A percentile compares a stretch with the other conserved stretches of the same genome.
phyloP scores from a whole-genome alignment of 768 basidiomycete genomes.

The Nidularia pulvinata region DNA sequence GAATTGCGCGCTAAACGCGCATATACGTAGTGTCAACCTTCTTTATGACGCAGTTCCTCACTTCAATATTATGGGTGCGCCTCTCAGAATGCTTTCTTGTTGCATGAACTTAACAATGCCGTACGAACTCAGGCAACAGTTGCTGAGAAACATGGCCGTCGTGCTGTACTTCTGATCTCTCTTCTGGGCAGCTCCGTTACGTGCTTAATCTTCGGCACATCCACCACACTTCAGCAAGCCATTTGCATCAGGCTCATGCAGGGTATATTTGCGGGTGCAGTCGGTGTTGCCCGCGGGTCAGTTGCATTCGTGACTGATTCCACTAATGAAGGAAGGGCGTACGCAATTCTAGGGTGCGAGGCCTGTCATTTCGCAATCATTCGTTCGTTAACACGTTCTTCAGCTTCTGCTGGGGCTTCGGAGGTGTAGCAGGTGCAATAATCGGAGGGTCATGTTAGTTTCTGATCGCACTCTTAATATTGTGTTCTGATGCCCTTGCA shows the following conservation, averaged over 20 bases:
- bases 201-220: slow-evolving; percentile 77
- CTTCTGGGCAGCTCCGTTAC: slow-evolving; percentile 85
- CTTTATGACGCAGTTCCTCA: slow-evolving; percentile 96
- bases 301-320: slow-evolving; percentile 87
- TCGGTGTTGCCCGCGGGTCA: slow-evolving; percentile 92
- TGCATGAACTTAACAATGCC: slow-evolving; percentile 6
- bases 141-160: slow-evolving; percentile 87
- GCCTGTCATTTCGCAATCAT: slow-evolving; percentile 2
- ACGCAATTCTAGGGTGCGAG: slow-evolving; percentile 83
- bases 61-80: slow-evolving; percentile 88
- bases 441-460: slow-evolving; percentile 80
- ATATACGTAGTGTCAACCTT: slow-evolving; percentile 65
- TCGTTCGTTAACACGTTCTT: slow-evolving; percentile 4
- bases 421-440: slow-evolving; percentile 90
- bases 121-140: slow-evolving; percentile 70
- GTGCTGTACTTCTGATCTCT: slow-evolving; percentile 83
- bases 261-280: slow-evolving; percentile 91
- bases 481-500: slow-evolving; percentile 23
- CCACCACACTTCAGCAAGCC: slow-evolving; percentile 75
- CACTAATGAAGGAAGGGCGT: slow-evolving; percentile 93
- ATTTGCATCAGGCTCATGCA: slow-evolving; percentile 86
- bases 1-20: slow-evolving; percentile 9
- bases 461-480: not conserved
- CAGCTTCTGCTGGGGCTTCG: slow-evolving; percentile 96
- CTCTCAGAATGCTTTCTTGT: not conserved